Base-by-base conservation (phyloP, 331 rosid genomes). In the Saraca asoca region DNA sequence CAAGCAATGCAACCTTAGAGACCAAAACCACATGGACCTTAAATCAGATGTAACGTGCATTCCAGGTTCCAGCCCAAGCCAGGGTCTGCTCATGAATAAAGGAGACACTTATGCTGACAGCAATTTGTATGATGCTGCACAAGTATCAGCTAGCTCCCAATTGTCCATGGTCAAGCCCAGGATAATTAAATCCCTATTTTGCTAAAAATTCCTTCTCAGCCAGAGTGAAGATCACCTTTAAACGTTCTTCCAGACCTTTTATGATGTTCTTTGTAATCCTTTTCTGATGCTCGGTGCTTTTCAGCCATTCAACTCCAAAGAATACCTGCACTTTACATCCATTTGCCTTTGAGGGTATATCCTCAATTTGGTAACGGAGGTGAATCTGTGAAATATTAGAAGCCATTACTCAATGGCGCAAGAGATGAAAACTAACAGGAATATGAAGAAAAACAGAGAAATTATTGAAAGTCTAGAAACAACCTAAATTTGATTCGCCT, bases 241-340 rank as follows among this genome's bases (percentile, higher is more conserved):
- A 46, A 62, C 96, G 95, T 59, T 85, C 89, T 71, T 86, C 88
- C 51, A 90, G 85, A 82, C 81, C 83, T 78, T 85, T 80, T 9
- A 77, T 68, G 79, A 94, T 79, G 69, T 85, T 94, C 79, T 88
- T 88, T 2, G 91, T 66, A 41, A 86, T 86, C 81, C 87, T 86
- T 80, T 86, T 94, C 81, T 83, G 88, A 61, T 85, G 85, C 85
- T 78, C 83, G 9, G 96, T 78, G 79, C 85, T 72, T 82, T 94
- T 94, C 72, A 85, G 89, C 99, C 99, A 94, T 45, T 87, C 96
- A 69, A 86, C 78, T 71, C 96, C 99, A 72, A 85, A 85, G 65
- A 55, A 78, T 34, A 94, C 95, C 70, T 68, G 72, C 18, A 86
- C 80, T 29, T 71, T 85, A 68, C 96, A 94, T 42, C 78, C 79